Evolutionary conservation across 495 filamentous ascomycete species (phyloP).

Genomic region (Hapsidospora chrysogenum): DNA sequence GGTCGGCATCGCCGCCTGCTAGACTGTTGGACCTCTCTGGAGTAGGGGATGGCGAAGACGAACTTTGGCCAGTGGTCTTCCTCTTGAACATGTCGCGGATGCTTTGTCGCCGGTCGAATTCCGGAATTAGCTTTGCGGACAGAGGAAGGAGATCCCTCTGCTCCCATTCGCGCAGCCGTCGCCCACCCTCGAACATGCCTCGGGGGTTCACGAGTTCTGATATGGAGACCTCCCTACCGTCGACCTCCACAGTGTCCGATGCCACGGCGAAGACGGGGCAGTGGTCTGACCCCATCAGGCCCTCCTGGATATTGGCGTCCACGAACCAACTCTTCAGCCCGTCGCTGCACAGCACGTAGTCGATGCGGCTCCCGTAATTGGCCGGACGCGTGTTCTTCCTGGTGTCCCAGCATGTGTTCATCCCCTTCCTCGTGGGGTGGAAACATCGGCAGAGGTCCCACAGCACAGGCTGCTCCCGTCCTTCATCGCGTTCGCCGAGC

Average conservation of each 20-base stretch:
- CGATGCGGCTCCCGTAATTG: constrained; percentile 82
- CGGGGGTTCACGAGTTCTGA: constrained; percentile 66
- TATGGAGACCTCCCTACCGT: constrained; percentile 35
- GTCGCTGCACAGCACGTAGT: constrained; percentile 76
- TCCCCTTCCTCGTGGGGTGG: constrained; percentile 61
- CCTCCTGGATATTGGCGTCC: constrained; percentile 89
- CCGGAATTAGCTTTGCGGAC: constrained; percentile 70
- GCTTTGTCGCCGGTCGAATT: constrained; percentile 68
- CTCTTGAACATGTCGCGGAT: constrained; percentile 90
- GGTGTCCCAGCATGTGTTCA: constrained; percentile 95
- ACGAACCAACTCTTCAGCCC: constrained; percentile 72
- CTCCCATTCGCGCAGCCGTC: constrained; percentile 49
- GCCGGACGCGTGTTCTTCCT: constrained; percentile 75
- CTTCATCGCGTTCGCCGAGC: constrained; percentile 49
- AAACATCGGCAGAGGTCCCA: constrained; percentile 78
- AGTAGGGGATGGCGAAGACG: too few species aligned
- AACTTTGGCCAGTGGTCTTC: constrained; percentile 6
- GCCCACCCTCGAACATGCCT: constrained; percentile 53
- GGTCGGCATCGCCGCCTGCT: too few species aligned
- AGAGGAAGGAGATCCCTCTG: constrained; percentile 48
- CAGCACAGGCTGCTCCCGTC: constrained; percentile 56
- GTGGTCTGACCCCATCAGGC: constrained; percentile 89
- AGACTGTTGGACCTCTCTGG: constrained; percentile 17
- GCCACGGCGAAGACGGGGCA: constrained; percentile 82
- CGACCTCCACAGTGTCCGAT: constrained; percentile 27